These are phyloP conservation scores for Dioszegia hungarica DNA, from an alignment of 768 basidiomycete genomes.

Conservation along the genomic window DNA sequence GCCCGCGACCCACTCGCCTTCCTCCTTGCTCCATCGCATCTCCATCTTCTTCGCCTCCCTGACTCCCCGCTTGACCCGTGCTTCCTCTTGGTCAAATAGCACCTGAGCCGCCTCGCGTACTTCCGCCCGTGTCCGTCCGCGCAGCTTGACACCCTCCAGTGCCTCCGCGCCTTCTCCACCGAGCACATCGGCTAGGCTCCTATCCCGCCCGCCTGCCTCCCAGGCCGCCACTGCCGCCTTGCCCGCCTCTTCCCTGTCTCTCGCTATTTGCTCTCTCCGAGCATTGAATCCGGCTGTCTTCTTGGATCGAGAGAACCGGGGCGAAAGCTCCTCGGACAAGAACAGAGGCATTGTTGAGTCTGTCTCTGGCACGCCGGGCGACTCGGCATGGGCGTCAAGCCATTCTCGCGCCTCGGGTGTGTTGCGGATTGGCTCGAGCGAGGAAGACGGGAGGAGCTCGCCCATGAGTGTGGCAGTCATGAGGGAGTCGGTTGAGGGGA, in stretches of 20 bases:
- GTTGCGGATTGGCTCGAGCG: conserved; percentile 11
- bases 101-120: conserved; percentile 37
- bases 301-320: conserved; percentile 40
- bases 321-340: conserved; percentile 44
- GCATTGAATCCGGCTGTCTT: conserved; percentile 24
- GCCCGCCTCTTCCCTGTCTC: conserved; percentile 20
- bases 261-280: background rate
- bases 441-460: background rate
- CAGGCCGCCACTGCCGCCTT: conserved; percentile 26
- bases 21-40: conserved; percentile 8
- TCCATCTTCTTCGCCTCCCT: conserved; percentile 22
- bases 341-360: conserved; percentile 44
- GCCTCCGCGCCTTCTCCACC: conserved; percentile 13
- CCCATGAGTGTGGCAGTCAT: conserved; percentile 9
- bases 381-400: conserved; percentile 17
- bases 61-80: conserved; percentile 19
- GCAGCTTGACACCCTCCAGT: conserved; percentile 32
- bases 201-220: conserved; percentile 36
- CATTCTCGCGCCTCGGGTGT: conserved; percentile 14
- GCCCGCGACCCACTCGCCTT: conserved; percentile 19
- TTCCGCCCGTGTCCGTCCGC: conserved; percentile 36
- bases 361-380: conserved; percentile 8
- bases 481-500: background rate
- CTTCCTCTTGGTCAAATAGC: conserved; percentile 27
- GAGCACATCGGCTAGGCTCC: conserved; percentile 16